Base-by-base conservation (phyloP, 2,329 filamentous ascomycete species). In the Alternaria alternata region DNA sequence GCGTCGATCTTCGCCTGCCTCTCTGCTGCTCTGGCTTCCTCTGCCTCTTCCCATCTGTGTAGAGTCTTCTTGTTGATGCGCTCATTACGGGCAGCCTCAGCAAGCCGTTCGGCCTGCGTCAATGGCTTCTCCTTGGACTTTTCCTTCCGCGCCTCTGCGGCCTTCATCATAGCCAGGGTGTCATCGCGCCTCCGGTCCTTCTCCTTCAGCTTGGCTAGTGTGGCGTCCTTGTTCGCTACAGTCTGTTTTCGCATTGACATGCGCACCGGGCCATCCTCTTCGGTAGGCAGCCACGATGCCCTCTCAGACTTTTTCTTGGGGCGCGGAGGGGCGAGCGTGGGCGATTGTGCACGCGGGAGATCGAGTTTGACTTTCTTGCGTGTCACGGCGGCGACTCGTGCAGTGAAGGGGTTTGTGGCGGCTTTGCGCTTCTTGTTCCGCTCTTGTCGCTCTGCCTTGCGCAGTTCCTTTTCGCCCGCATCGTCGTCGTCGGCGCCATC, bases 11-110 rank as follows among this genome's bases (percentile, higher is more conserved):
- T 94, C 41, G 89, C 91, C 65, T 88, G 87, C 62, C 94, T 87
- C 73, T 96, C 91, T 70, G 94, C 92, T 67, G 94, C 91, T 59
- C 94, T 88, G 75, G 91, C 89, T 79, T 93, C 93, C 80, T 99
- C 95, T 7, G 93, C 92, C 77, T 93, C 91, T 78, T 98, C 94
- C 94, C 94, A 98, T 57, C 92, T 86, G 74, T 94, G 97, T 73
- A 97, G 81, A 78, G 91, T 98, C 84, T 92, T 96, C 68, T 90
- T 87, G 78, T 99, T 97, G 70, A 89, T 85, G 78, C 91, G 90
- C 79, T 98, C 95, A 7, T 96, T 89, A 53, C 89, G 82, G 18
- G 90, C 92, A 1, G 94, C 94, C 78, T 96, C 92, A 28, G 88
- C 89, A 28, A 97, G 84, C 38, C 93, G 87, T 76, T 98, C 90